A percentile compares a stretch with the other conserved stretches of the same genome.
These are phyloP conservation scores for Podospora sp. DNA, from an alignment of 495 filamentous ascomycete genomes.

Conservation along the genomic window DNA sequence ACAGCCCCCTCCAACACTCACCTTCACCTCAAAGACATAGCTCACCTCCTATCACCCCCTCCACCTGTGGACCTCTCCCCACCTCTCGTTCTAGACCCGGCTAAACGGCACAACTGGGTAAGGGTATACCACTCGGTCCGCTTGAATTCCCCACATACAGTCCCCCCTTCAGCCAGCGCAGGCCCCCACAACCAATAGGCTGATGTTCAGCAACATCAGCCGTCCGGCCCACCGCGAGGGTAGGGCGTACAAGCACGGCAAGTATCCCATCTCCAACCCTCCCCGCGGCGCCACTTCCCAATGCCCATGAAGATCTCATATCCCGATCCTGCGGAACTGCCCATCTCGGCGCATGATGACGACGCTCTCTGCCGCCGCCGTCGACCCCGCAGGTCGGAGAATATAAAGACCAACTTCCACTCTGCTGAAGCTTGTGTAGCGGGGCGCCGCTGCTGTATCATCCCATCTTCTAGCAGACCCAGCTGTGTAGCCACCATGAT, in stretches of 20 bases:
- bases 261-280: not conserved
- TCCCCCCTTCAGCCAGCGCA: not conserved
- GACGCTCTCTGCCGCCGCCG: slow-evolving; percentile 1
- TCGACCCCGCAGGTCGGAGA: not conserved
- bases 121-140: slow-evolving; percentile 6
- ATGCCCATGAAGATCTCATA: too few relatives aligned
- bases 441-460: not conserved
- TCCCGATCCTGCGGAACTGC: not conserved
- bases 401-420: too few relatives aligned
- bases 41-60: not conserved
- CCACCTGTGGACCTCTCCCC: not conserved
- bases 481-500: slow-evolving; percentile 1
- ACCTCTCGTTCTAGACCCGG: slow-evolving; percentile 3
- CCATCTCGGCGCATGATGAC: slow-evolving; percentile 8
- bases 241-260: slow-evolving; percentile 4
- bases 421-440: not conserved
- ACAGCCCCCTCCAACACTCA: not conserved
- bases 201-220: slow-evolving; percentile 8
- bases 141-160: not conserved
- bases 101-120: slow-evolving; percentile 9
- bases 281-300: not conserved
- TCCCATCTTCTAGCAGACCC: not conserved
- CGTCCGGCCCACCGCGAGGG: not conserved
- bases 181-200: not conserved
- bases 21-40: not conserved